These are phyloP conservation scores for Rossbeevera mucosa DNA, from an alignment of 768 basidiomycete species.

Conservation along the genomic window DNA sequence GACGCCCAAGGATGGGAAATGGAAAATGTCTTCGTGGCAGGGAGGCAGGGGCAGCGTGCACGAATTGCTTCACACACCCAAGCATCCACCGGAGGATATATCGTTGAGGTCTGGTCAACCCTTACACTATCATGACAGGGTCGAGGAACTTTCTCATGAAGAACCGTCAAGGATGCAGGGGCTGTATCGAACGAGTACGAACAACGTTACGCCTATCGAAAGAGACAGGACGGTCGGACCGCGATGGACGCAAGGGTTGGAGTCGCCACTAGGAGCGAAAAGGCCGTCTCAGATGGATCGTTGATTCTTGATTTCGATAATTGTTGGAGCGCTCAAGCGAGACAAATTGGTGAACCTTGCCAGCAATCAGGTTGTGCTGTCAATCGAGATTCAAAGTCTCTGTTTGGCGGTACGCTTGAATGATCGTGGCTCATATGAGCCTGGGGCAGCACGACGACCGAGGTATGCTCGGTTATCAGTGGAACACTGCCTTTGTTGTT, in stretches of 20 bases:
- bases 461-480: neutral
- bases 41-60: slow-evolving; percentile 33
- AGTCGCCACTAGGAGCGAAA: slow-evolving; percentile 29
- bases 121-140: slow-evolving; percentile 13
- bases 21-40: slow-evolving; percentile 27
- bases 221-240: slow-evolving; percentile 25
- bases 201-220: slow-evolving; percentile 55
- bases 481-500: slow-evolving; percentile 3
- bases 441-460: neutral
- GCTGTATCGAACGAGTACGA: slow-evolving; percentile 16
- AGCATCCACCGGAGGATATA: slow-evolving; percentile 28
- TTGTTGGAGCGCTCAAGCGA: neutral
- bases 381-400: neutral
- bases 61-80: slow-evolving; percentile 53
- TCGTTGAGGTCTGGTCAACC: slow-evolving; percentile 7
- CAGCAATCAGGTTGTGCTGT: neutral
- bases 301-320: slow-evolving; percentile 10
- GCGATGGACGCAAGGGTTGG: slow-evolving; percentile 23
- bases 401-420: neutral
- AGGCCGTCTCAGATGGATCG: slow-evolving; percentile 19
- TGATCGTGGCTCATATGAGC: neutral
- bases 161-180: slow-evolving; percentile 13
- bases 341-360: neutral
- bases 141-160: slow-evolving; percentile 20
- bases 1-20: slow-evolving; percentile 57